A percentile compares a stretch with the other conserved stretches of the same genome.
These are phyloP conservation scores for Marasmius fiardii DNA, from an alignment of 1,284 basidiomycete species.

Conservation along the genomic window DNA sequence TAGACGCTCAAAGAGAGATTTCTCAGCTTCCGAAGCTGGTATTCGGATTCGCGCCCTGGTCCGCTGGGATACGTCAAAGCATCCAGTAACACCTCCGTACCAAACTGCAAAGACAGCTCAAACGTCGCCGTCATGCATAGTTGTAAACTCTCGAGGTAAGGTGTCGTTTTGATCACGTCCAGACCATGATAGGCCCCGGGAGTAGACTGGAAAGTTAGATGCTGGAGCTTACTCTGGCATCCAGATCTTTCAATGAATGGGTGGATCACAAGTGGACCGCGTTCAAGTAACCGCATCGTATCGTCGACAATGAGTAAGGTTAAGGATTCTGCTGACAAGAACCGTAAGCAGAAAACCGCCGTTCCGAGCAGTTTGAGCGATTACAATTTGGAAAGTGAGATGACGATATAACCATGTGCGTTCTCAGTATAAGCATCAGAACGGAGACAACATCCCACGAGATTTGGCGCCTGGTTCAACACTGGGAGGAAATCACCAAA, in stretches of 20 bases:
- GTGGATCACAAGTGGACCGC: neutral
- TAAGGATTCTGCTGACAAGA: neutral
- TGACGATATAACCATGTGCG: neutral
- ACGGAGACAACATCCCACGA: neutral
- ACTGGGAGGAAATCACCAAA: neutral
- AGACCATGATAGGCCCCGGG: neutral
- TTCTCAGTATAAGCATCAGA: neutral
- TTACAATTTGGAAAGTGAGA: neutral
- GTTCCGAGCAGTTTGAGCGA: neutral
- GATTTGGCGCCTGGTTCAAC: neutral
- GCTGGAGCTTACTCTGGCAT: neutral
- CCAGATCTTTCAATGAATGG: neutral
- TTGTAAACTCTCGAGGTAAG: neutral
- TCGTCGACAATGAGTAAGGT: neutral
- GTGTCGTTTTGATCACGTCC: neutral
- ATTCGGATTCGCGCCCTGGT: neutral
- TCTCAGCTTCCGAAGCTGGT: neutral
- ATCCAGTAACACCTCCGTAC: neutral
- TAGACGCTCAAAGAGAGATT: neutral
- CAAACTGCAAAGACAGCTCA: neutral
- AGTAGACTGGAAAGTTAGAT: neutral
- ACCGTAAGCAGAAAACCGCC: neutral
- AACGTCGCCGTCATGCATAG: neutral
- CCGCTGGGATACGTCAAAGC: neutral
- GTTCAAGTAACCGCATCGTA: neutral